Evolutionary conservation across 2,329 filamentous ascomycete species (phyloP), one percentile per base, ranked within the genome.

Genomic region (Ustulina deusta): DNA sequence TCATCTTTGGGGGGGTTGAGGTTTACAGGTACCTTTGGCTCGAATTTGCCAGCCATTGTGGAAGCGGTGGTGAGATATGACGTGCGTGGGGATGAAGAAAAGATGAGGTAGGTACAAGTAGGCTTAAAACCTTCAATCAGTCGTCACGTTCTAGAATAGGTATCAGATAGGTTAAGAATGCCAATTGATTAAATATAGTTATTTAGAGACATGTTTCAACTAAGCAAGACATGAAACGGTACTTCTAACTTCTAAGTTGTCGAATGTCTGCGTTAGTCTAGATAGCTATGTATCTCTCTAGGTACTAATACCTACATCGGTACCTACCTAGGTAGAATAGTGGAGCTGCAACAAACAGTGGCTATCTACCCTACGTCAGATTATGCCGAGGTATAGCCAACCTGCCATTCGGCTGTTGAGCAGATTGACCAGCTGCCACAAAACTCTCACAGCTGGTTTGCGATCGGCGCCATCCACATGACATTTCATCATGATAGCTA

Each of bases 1-100:
- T 97, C 94, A 77, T 93, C 87, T 82, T 97, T 98, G 15, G 96
- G 96, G 42, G 93, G 91, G 65, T 91, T 85, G 66, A 99, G 88
- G 65, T 90, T 82, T 68, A 96, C 90, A 2, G 92, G 87, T 32
- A 83, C 83, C 81, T 96, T 97, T 49, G 93, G 93, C 78, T 92
- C 91, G 75, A 97, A 97, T 74, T 87, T 91, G 71, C 85, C 87
- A 68, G 85, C 79, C 87, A 89, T 90, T 69, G 65, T 80, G 65
- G 59, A 55, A 38, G 44, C 34, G 38, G 5, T 32, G 22, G n/a
- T 36, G 44, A 36, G 57, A 61, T 64, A 49, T 44, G 60, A 60
- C 34, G 29, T 17, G 22, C 9, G 52, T 11, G 34, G 22, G 20
- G 51, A 11, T 25, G 32, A 20, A 51, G 42, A 29, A 32, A 36